phyloP scores from a whole-genome alignment of 768 basidiomycete species.

The Leccinum rimulosum region DNA sequence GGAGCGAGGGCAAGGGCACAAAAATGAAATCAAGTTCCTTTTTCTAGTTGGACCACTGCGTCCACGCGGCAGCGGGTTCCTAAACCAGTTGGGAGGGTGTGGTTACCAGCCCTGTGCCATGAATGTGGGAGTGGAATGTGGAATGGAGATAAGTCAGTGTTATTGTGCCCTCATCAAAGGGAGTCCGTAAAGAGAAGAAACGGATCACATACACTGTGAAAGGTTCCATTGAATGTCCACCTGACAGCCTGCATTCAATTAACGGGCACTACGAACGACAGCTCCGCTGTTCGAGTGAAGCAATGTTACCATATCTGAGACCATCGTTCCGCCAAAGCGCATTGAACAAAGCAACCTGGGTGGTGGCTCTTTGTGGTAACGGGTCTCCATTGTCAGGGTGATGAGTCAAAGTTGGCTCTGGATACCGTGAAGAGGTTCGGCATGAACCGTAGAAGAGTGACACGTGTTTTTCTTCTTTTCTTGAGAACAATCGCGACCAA shows the following conservation, averaged over 20 bases:
- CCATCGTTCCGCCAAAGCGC: constrained; percentile 36
- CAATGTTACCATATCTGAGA: constrained; percentile 42
- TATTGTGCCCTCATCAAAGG: constrained; percentile 11
- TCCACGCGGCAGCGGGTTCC: constrained; percentile 3
- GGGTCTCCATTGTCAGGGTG: constrained; percentile 11
- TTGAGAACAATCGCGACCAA: background rate
- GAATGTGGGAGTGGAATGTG: constrained; percentile 9
- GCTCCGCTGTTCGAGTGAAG: constrained; percentile 41
- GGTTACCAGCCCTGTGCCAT: constrained; percentile 18
- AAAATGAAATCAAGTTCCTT: background rate
- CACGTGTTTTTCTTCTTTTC: background rate
- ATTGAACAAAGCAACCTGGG: background rate
- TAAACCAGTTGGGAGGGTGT: constrained; percentile 1
- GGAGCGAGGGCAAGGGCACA: background rate
- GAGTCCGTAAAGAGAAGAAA: background rate
- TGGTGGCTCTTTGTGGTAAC: constrained; percentile 18
- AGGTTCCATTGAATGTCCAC: constrained; percentile 1
- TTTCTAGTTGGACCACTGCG: background rate
- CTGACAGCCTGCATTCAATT: background rate
- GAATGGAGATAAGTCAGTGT: constrained; percentile 3
- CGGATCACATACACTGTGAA: background rate
- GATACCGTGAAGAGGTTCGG: background rate
- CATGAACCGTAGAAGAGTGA: background rate
- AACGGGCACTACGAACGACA: background rate
- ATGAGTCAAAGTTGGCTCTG: background rate